Evolutionary conservation across 768 basidiomycete genomes (phyloP).

Genomic region (Chalciporus pseudorubinellus): DNA sequence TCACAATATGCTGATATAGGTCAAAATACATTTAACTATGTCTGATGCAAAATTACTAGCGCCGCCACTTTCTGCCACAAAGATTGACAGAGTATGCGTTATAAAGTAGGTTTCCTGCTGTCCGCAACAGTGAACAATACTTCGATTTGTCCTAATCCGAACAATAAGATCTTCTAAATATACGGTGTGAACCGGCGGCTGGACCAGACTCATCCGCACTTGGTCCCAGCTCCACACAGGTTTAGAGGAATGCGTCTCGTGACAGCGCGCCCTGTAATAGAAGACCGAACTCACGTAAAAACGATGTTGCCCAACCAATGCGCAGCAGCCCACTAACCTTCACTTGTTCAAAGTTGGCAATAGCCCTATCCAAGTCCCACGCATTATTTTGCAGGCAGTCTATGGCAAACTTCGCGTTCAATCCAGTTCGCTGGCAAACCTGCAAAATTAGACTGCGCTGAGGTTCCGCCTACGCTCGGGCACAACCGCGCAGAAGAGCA

Average conservation of each 20-base stretch:
- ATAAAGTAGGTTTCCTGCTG: background rate
- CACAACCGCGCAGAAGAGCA: conserved; percentile 12
- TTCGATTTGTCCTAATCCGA: conserved; percentile 1
- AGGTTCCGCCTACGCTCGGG: conserved; percentile 52
- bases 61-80: background rate
- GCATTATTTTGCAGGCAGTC: conserved; percentile 83
- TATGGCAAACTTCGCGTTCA: conserved; percentile 78
- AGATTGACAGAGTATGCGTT: background rate
- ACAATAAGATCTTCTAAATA: conserved; percentile 6
- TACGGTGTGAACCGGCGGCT: conserved; percentile 12
- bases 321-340: conserved; percentile 51
- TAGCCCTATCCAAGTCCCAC: conserved; percentile 79
- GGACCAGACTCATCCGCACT: background rate
- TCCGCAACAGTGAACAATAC: background rate
- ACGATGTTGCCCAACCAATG: conserved; percentile 8
- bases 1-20: conserved; percentile 23
- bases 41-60: background rate
- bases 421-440: conserved; percentile 66
- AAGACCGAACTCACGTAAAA: conserved; percentile 25
- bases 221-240: conserved; percentile 17
- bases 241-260: conserved; percentile 54
- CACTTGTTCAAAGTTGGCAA: conserved; percentile 85
- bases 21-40: conserved; percentile 26
- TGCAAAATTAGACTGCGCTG: conserved; percentile 72
- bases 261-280: conserved; percentile 44